These are phyloP conservation scores for Mortierella sp. DNA, from an alignment of 371 early-diverging fungal species.

Conservation along the genomic window DNA sequence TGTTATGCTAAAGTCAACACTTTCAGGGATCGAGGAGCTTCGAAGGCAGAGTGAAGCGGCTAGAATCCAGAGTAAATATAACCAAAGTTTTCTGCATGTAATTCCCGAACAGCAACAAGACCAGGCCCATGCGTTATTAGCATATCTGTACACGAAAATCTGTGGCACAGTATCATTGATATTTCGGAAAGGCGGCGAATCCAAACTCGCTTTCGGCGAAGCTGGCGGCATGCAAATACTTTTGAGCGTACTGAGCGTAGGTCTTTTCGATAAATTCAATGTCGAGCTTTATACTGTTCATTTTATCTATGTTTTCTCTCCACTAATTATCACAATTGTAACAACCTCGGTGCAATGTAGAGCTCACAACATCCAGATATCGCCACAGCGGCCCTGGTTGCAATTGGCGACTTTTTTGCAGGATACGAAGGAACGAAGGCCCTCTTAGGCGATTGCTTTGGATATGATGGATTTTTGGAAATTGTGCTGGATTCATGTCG, in stretches of 20 bases:
- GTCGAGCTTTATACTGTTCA: background rate
- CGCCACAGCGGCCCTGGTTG: slow-evolving; percentile 59
- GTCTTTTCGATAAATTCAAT: background rate
- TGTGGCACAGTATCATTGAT: slow-evolving; percentile 48
- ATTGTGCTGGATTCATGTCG: slow-evolving; percentile 53
- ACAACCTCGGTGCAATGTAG: slow-evolving; percentile 8
- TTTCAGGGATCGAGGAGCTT: slow-evolving; percentile 53
- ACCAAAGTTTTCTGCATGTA: slow-evolving; percentile 30
- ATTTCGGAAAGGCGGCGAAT: slow-evolving; percentile 32
- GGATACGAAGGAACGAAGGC: slow-evolving; percentile 57
- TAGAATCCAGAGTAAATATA: slow-evolving; percentile 21
- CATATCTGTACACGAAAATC: slow-evolving; percentile 50
- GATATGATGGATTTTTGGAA: slow-evolving; percentile 60
- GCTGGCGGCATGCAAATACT: slow-evolving; percentile 54
- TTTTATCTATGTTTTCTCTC: too few species aligned
- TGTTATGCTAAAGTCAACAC: slow-evolving; percentile 47
- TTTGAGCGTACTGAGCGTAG: slow-evolving; percentile 50
- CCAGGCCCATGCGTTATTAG: slow-evolving; percentile 49
- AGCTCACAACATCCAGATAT: slow-evolving; percentile 57
- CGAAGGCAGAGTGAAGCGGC: slow-evolving; percentile 33
- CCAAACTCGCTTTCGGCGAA: slow-evolving; percentile 47
- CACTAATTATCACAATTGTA: background rate
- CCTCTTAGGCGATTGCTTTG: slow-evolving; percentile 54
- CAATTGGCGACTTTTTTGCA: slow-evolving; percentile 60
- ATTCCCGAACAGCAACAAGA: slow-evolving; percentile 40